Base-by-base conservation (phyloP, 2,329 filamentous ascomycete species). In the Venturia effusa region DNA sequence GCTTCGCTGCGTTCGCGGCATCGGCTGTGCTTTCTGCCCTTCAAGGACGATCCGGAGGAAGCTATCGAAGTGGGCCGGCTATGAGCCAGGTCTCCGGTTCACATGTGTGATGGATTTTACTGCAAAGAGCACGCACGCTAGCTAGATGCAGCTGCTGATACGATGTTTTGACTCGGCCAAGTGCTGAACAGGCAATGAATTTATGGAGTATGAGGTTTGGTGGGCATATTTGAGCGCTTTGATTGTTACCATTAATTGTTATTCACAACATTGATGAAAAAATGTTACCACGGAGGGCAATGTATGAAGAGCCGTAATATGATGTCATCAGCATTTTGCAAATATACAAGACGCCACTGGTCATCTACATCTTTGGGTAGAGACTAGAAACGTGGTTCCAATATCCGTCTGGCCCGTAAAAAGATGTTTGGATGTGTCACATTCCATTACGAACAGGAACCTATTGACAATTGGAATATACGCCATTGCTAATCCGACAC, bases 1-100 rank as follows among this genome's bases (percentile, higher is more conserved):
- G 90, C 60, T 90, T 87, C 73, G 81, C 78, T 45, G 79, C 82
- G 32, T 88, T 87, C 70, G 76, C 79, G 34, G 84, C 72, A 22
- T 76, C 78, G 3, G 80, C 81, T 48, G 72, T 85, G 55, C 77
- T 84, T 71, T 80, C 89, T 67, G 76, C 81, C 64, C 73, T 85
- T 69, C 76, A 78, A 66, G 80, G 81, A 65, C 79, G 81, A 68
- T 79, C 81, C 43, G 72, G 69, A 64, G 71, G 71, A 66, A 74
- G 78, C 39, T 74, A 79, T 65, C 75, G 79, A 48, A 76, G 76
- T 67, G 75, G 73, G 32, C 78, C 78, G 32, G 69, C 76, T 57
- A 84, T 84, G 82, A 81, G 80, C 74, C 80, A 83, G 73, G 81
- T 84, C 66, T 84, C 51, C 34, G 51, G 51, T 1, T 57, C 51